These are phyloP conservation scores for Annona squamosa DNA, from an alignment of 164 flowering plant genomes.

Conservation along the genomic window DNA sequence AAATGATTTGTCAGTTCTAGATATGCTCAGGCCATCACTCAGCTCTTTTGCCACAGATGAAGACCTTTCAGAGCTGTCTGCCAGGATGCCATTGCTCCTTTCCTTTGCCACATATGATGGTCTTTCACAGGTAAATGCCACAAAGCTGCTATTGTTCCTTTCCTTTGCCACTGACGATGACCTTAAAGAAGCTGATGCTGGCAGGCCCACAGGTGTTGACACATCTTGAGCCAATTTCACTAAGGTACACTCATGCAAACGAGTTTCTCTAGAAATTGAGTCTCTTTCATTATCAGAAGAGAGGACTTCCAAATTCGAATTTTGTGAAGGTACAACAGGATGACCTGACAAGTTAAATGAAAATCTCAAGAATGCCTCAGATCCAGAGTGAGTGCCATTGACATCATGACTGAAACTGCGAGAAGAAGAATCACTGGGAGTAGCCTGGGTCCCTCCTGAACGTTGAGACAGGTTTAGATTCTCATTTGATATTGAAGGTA, in stretches of 20 bases:
- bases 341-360: slow-evolving; percentile 28
- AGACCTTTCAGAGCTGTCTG: not conserved
- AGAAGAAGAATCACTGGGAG: slow-evolving; percentile 11
- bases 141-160: slow-evolving; percentile 5
- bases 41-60: not conserved
- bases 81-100: not conserved
- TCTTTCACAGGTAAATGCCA: not conserved
- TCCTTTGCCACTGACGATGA: not conserved
- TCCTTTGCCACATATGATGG: not conserved
- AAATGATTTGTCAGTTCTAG: too few species aligned
- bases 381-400: slow-evolving; percentile 19
- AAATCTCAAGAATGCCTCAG: slow-evolving; percentile 8
- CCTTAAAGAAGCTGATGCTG: not conserved
- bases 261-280: slow-evolving; percentile 8
- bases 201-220: not conserved
- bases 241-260: slow-evolving; percentile 10
- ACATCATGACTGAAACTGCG: slow-evolving; percentile 14
- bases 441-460: slow-evolving; percentile 14
- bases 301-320: slow-evolving; percentile 9
- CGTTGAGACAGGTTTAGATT: slow-evolving; percentile 35
- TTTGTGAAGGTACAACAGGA: slow-evolving; percentile 6
- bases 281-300: slow-evolving; percentile 15
- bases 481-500: slow-evolving; percentile 15
- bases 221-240: slow-evolving; percentile 4
- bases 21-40: slow-evolving; percentile 3